These are phyloP conservation scores for Aureoboletus auriporus DNA, from an alignment of 768 basidiomycete species.

Conservation along the genomic window DNA sequence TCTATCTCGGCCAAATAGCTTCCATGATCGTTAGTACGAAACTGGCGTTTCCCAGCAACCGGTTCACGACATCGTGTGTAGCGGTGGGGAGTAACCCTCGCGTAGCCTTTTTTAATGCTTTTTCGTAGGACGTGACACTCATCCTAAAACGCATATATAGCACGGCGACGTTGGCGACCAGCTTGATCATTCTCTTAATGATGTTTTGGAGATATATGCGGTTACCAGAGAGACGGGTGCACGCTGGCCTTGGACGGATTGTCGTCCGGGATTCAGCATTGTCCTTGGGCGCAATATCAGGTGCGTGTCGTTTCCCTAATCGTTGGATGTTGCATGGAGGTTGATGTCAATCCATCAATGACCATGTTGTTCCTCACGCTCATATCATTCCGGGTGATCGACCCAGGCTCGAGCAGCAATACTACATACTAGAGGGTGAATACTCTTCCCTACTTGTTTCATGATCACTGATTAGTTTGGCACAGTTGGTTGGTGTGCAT, in stretches of 20 bases:
- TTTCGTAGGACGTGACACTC: not conserved
- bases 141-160: conserved; percentile 1
- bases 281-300: conserved; percentile 5
- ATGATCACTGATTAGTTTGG: not conserved
- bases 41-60: conserved; percentile 1
- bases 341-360: conserved; percentile 1
- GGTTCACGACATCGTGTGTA: conserved; percentile 13
- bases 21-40: conserved; percentile 17
- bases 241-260: not conserved
- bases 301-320: not conserved
- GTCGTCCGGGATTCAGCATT: conserved; percentile 14
- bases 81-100: conserved; percentile 7
- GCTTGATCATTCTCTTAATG: conserved; percentile 12
- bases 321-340: not conserved
- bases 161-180: conserved; percentile 13
- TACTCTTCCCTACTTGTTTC: too few species aligned
- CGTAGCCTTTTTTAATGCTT: conserved; percentile 12
- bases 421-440: conserved; percentile 17
- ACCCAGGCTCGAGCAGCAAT: conserved; percentile 9
- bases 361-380: conserved; percentile 16
- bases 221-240: conserved; percentile 9
- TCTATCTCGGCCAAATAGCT: conserved; percentile 9
- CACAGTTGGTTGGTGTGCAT: conserved; percentile 15
- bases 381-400: conserved; percentile 5
- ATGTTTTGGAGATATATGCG: conserved; percentile 9